Percentiles rank a stretch among this genome's conserved stretches.
These are phyloP conservation scores for Talaromyces wortmannii DNA, from an alignment of 495 filamentous ascomycete genomes.

Conservation along the genomic window DNA sequence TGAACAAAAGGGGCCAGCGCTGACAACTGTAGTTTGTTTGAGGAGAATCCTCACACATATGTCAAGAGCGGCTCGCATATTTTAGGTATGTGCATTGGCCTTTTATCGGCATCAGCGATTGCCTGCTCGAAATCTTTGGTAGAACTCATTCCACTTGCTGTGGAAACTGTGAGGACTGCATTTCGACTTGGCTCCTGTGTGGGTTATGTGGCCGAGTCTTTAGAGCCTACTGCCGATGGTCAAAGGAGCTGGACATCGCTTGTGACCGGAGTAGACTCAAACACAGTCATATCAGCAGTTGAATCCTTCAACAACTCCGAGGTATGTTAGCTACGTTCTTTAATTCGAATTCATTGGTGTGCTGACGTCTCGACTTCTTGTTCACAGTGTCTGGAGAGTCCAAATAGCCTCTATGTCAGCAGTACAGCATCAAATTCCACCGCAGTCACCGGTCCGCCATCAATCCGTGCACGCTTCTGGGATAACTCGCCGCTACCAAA, in stretches of 20 bases:
- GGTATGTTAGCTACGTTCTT: slow-evolving; percentile 9
- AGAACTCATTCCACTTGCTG: slow-evolving; percentile 57
- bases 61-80: neutral
- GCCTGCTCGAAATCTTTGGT: slow-evolving; percentile 58
- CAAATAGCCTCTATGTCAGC: slow-evolving; percentile 22
- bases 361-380: no score
- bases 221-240: slow-evolving; percentile 11
- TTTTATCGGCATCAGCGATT: slow-evolving; percentile 65
- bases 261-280: slow-evolving; percentile 23
- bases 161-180: slow-evolving; percentile 64
- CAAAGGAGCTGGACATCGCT: slow-evolving; percentile 32
- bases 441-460: slow-evolving; percentile 34
- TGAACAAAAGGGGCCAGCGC: no score
- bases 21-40: neutral
- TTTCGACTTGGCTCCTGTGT: slow-evolving; percentile 64
- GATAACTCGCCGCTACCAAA: neutral
- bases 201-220: slow-evolving; percentile 22
- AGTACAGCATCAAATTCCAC: slow-evolving; percentile 36
- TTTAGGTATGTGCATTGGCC: slow-evolving; percentile 57
- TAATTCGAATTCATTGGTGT: no score
- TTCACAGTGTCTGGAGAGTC: slow-evolving; percentile 14
- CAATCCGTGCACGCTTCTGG: neutral
- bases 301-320: slow-evolving; percentile 19
- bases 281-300: slow-evolving; percentile 27
- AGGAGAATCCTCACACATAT: neutral